Conservation (phyloP, 306 rosid species). For the Crotalaria pallida region DNA sequence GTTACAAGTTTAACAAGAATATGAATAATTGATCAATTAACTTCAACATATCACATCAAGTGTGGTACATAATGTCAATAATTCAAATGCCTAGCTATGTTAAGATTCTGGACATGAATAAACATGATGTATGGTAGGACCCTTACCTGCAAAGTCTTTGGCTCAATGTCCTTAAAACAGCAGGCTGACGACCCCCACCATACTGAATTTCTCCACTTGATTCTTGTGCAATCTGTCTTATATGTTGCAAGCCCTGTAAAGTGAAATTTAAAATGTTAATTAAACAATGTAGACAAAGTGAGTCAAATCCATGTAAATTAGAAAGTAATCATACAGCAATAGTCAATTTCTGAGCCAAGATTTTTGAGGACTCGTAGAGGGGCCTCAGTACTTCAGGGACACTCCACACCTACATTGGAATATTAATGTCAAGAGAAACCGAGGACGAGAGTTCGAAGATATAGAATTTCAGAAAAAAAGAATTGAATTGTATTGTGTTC, state of each 20-base stretch:
- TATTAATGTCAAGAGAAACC: not conserved
- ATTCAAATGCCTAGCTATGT: not conserved
- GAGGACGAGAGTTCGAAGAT: not conserved
- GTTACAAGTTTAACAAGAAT: not conserved
- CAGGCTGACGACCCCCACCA: conserved; percentile 97
- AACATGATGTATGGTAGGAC: not conserved
- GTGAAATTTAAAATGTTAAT: not conserved
- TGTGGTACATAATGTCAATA: not conserved
- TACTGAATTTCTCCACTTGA: conserved; percentile 80
- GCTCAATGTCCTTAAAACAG: conserved; percentile 87
- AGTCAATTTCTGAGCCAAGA: conserved; percentile 86
- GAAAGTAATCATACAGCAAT: conserved; percentile 53
- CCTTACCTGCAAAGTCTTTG: conserved; percentile 83
- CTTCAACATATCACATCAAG: not conserved
- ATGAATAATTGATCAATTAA: not conserved
- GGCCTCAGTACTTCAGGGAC: conserved; percentile 97
- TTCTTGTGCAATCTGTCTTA: conserved; percentile 91
- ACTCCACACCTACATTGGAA: conserved; percentile 64
- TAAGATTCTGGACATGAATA: not conserved
- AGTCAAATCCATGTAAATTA: no score
- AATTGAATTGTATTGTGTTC: not conserved
- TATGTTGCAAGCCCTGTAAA: conserved; percentile 74
- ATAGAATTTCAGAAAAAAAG: not conserved
- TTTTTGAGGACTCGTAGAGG: conserved; percentile 87
- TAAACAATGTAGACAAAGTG: not conserved